Evolutionary conservation across 352 stramenopile species (phyloP).

Genomic region (Thalassiosira livingstoniorum): DNA sequence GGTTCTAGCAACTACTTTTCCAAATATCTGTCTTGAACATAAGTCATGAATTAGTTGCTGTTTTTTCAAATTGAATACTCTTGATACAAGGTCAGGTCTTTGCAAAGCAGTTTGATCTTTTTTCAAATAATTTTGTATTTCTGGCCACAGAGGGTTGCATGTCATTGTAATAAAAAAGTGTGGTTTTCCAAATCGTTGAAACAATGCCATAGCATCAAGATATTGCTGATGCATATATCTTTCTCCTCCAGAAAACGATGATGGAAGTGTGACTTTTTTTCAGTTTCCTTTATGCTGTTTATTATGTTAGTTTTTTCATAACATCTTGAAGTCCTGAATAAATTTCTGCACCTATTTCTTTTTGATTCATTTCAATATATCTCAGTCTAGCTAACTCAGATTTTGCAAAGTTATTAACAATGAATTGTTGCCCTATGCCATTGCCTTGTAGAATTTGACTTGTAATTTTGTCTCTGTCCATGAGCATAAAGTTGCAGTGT

Average conservation of each 20-base stretch:
- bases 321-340: conserved; percentile 30
- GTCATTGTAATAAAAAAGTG: conserved; percentile 82
- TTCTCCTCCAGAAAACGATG: conserved; percentile 3
- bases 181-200: conserved; percentile 47
- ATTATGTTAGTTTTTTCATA: too few species aligned
- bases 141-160: conserved; percentile 72
- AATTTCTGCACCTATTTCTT: conserved; percentile 20
- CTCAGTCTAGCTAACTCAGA: conserved; percentile 20
- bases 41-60: conserved; percentile 60
- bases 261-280: conserved; percentile 1
- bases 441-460: conserved; percentile 21
- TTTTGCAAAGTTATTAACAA: conserved; percentile 27
- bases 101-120: conserved; percentile 28
- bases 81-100: conserved; percentile 45
- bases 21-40: conserved; percentile 56
- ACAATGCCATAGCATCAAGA: conserved; percentile 21
- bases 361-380: conserved; percentile 37
- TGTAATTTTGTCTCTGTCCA: not conserved
- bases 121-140: conserved; percentile 62
- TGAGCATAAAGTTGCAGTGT: not conserved
- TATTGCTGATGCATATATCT: conserved; percentile 13
- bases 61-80: conserved; percentile 65
- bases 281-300: not conserved
- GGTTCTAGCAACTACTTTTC: conserved; percentile 49
- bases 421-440: conserved; percentile 29